phyloP scores from a whole-genome alignment of 2,329 filamentous ascomycete genomes.

The Cercospora brassicicola region DNA sequence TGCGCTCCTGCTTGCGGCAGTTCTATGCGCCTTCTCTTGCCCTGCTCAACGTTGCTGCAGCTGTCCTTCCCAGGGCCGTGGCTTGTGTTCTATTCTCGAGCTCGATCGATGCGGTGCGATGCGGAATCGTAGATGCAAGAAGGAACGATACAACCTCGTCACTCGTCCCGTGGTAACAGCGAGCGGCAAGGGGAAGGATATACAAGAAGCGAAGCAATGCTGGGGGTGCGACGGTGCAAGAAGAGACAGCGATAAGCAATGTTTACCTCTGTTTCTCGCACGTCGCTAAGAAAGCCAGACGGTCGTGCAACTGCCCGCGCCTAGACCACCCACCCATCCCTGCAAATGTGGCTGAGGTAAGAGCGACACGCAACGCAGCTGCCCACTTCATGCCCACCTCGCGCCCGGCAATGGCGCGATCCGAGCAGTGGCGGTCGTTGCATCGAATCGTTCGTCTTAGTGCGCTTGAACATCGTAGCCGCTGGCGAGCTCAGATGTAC shows the following conservation, averaged over 20 bases:
- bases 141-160: neutral
- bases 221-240: conserved; percentile 4
- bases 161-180: neutral
- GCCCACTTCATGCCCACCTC: neutral
- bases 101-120: neutral
- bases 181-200: neutral
- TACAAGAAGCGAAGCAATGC: neutral
- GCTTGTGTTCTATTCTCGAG: neutral
- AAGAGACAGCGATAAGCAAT: neutral
- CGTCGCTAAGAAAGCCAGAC: neutral
- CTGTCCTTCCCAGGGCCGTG: neutral
- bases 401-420: neutral
- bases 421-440: neutral
- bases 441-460: neutral
- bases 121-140: neutral
- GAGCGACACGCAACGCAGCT: neutral
- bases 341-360: neutral
- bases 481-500: neutral
- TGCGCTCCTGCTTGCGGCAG: neutral
- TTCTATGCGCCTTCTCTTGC: neutral
- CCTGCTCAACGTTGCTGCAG: neutral
- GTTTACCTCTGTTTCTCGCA: neutral
- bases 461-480: neutral
- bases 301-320: neutral
- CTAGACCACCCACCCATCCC: neutral